These are phyloP conservation scores for Isabelozyma gotoi DNA, from an alignment of 805 yeast species.

Conservation along the genomic window DNA sequence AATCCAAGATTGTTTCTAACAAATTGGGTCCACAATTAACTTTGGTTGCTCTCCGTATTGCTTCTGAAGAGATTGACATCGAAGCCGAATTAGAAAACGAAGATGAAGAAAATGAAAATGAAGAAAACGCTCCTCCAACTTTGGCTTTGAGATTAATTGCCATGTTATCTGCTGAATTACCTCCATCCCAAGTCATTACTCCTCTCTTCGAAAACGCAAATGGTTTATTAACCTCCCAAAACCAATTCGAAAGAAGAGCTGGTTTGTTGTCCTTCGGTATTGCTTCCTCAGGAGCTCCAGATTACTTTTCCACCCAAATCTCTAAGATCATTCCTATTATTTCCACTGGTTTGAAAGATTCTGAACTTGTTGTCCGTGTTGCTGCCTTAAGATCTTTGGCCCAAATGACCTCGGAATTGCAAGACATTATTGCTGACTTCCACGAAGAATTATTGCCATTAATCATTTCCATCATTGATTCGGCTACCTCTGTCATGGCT, in stretches of 20 bases:
- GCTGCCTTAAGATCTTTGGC: constrained; percentile 84
- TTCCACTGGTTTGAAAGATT: constrained; percentile 74
- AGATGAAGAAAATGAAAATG: constrained; percentile 90
- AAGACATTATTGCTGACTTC: constrained; percentile 78
- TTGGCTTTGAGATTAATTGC: constrained; percentile 81
- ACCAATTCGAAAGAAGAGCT: constrained; percentile 82
- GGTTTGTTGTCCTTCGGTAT: constrained; percentile 79
- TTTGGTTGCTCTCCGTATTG: constrained; percentile 68
- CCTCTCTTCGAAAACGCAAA: constrained; percentile 71
- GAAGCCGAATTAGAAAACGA: constrained; percentile 76
- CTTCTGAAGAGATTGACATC: constrained; percentile 72
- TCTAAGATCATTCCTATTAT: constrained; percentile 71
- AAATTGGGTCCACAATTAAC: constrained; percentile 84
- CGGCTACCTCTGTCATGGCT: constrained; percentile 77
- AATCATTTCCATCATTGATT: constrained; percentile 82
- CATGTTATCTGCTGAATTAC: constrained; percentile 76
- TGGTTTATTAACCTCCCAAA: constrained; percentile 53
- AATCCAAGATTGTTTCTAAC: constrained; percentile 72
- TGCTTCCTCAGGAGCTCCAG: constrained; percentile 92
- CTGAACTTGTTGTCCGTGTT: constrained; percentile 71
- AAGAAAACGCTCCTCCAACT: constrained; percentile 77
- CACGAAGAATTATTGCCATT: constrained; percentile 83
- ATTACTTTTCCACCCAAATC: constrained; percentile 75
- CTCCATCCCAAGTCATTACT: constrained; percentile 87
- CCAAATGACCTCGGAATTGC: constrained; percentile 78